Conservation (phyloP, 2,329 filamentous ascomycete species). For the Ophiostoma ulmi region DNA sequence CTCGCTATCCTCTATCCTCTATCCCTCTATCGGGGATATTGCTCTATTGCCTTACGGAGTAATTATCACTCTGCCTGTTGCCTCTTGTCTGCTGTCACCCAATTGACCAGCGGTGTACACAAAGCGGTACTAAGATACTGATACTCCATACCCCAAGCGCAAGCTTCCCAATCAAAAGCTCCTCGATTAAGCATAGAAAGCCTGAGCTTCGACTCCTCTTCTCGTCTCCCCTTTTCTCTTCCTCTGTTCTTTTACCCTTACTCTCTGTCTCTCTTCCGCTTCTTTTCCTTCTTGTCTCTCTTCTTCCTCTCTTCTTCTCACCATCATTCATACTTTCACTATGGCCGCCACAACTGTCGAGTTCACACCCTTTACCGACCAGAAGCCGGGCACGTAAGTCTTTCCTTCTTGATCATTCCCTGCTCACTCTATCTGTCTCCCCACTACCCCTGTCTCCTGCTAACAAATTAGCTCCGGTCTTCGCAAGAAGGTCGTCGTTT, state of each 20-base stretch:
- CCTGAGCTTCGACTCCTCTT: background rate
- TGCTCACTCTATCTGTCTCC: background rate
- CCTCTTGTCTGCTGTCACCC: conserved; percentile 2
- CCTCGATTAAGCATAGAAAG: conserved; percentile 7
- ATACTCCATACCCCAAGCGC: background rate
- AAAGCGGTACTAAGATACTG: background rate
- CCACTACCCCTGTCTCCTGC: background rate
- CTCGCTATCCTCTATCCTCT: background rate
- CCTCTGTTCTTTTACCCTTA: background rate
- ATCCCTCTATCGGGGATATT: background rate
- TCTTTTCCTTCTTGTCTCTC: background rate
- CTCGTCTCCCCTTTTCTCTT: conserved; percentile 12
- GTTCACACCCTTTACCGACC: conserved; percentile 82
- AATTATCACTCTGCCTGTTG: background rate
- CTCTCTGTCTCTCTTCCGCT: background rate
- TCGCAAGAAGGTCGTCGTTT: conserved; percentile 97
- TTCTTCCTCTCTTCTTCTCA: background rate
- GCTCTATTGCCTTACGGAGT: background rate
- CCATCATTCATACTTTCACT: conserved; percentile 3
- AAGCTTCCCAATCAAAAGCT: conserved; percentile 14
- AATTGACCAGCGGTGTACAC: conserved; percentile 14
- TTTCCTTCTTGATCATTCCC: background rate
- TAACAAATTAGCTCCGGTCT: conserved; percentile 71
- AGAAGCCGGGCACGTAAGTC: conserved; percentile 98
- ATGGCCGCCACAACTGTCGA: conserved; percentile 75